These are phyloP conservation scores for Entelexis sorbosivorans DNA, from an alignment of 1,139 yeast species.

Conservation along the genomic window DNA sequence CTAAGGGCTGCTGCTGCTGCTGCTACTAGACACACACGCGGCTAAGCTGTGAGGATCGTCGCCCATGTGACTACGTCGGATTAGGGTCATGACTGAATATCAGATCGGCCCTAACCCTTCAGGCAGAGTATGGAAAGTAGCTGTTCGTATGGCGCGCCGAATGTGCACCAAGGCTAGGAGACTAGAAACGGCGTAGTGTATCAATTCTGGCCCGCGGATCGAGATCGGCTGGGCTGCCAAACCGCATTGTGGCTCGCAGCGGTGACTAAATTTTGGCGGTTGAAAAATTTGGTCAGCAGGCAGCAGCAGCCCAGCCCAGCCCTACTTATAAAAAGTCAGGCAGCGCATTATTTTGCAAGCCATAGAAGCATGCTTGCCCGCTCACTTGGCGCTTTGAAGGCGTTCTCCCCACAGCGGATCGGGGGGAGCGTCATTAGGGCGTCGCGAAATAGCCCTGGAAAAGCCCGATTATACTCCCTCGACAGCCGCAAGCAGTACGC, in stretches of 20 bases:
- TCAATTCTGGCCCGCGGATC: not conserved
- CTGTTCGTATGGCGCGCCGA: not conserved
- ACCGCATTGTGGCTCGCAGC: not conserved
- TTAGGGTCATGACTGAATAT: conserved; percentile 6
- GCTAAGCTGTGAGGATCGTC: not conserved
- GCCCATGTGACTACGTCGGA: not conserved
- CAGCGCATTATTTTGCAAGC: not conserved
- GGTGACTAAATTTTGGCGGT: conserved; percentile 1
- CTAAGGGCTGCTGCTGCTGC: too few relatives aligned
- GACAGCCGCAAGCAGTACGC: conserved; percentile 33
- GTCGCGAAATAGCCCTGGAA: conserved; percentile 19
- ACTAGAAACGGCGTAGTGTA: not conserved
- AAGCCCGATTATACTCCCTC: conserved; percentile 17
- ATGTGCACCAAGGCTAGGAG: not conserved
- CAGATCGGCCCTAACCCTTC: conserved; percentile 3
- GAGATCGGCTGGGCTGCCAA: not conserved
- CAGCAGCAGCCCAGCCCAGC: not conserved
- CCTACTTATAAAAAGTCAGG: not conserved
- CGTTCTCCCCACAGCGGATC: conserved; percentile 10
- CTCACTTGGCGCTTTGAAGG: conserved; percentile 13
- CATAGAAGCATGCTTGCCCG: conserved; percentile 12
- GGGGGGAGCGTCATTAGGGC: conserved; percentile 15
- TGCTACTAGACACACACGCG: too few relatives aligned
- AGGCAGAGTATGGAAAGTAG: not conserved
- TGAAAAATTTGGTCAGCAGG: conserved; percentile 3